A percentile compares a stretch with the other conserved stretches of the same genome.
Conservation (phyloP, 768 basidiomycete species). For the Kwoniella heveanensis region DNA sequence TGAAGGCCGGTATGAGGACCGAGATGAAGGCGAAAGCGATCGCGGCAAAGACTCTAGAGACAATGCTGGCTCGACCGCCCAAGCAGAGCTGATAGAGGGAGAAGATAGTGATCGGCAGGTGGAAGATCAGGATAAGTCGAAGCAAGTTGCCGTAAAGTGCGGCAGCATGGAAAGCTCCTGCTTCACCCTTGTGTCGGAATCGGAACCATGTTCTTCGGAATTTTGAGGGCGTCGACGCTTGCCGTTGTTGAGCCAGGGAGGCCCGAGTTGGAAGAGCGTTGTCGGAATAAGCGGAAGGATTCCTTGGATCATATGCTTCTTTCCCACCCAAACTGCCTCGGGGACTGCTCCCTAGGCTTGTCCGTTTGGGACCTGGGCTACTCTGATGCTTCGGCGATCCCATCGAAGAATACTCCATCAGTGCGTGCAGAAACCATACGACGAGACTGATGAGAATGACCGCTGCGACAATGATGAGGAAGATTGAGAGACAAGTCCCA, state of each 20-base stretch:
- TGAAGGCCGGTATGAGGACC: constrained; percentile 70
- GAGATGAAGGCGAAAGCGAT: constrained; percentile 79
- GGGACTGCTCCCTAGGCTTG: constrained; percentile 21
- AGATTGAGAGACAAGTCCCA: constrained; percentile 75
- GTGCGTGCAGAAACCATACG: constrained; percentile 72
- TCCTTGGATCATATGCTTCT: constrained; percentile 27
- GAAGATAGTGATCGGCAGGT: constrained; percentile 90
- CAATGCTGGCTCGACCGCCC: constrained; percentile 61
- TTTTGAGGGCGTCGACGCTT: constrained; percentile 18
- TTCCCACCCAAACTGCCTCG: constrained; percentile 31
- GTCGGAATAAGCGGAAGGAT: constrained; percentile 8
- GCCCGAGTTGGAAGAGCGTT: constrained; percentile 25
- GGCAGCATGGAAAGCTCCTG: constrained; percentile 55
- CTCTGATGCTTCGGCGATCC: constrained; percentile 4
- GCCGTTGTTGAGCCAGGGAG: constrained; percentile 10
- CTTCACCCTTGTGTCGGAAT: constrained; percentile 53
- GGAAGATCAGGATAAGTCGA: constrained; percentile 86
- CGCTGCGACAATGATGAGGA: constrained; percentile 74
- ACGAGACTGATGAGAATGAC: constrained; percentile 70
- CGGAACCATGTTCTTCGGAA: constrained; percentile 51
- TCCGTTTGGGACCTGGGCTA: constrained; percentile 11
- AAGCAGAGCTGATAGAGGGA: constrained; percentile 82
- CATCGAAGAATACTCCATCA: constrained; percentile 32
- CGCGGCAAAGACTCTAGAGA: constrained; percentile 75
- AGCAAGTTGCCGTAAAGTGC: constrained; percentile 74